Conservation (phyloP, 441 rosid genomes). For the Euphorbia schlechtendalii region DNA sequence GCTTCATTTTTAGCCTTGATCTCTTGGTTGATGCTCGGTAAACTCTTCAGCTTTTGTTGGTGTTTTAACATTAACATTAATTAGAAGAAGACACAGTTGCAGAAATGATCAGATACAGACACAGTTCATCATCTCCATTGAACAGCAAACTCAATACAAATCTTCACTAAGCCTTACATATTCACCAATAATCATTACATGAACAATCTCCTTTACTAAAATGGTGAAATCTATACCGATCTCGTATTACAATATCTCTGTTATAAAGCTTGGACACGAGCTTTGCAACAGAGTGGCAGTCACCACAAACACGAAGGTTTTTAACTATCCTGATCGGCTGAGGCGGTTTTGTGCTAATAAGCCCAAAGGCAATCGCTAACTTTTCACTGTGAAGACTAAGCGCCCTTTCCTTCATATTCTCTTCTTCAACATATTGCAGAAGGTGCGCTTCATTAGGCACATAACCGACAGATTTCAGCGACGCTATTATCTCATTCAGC, state of each 20-base stretch:
- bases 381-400: slow-evolving; percentile 65
- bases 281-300: slow-evolving; percentile 66
- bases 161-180: not conserved
- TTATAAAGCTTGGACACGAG: slow-evolving; percentile 49
- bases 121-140: no score
- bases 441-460: slow-evolving; percentile 49
- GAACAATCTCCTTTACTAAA: slow-evolving; percentile 62
- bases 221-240: slow-evolving; percentile 63
- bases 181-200: slow-evolving; percentile 71
- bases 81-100: not conserved
- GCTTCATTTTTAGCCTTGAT: slow-evolving; percentile 5
- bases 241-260: slow-evolving; percentile 56
- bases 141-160: not conserved
- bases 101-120: not conserved
- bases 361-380: slow-evolving; percentile 67
- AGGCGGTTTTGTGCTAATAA: slow-evolving; percentile 38
- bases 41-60: not conserved
- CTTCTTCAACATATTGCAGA: slow-evolving; percentile 60
- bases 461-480: slow-evolving; percentile 45
- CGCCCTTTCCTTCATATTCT: slow-evolving; percentile 56
- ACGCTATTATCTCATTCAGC: slow-evolving; percentile 43
- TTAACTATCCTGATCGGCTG: slow-evolving; percentile 54
- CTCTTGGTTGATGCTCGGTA: not conserved
- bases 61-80: not conserved
- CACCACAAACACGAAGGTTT: slow-evolving; percentile 66